Evolutionary conservation across 164 flowering plant genomes (phyloP).

Genomic region (Sextonia rubra): DNA sequence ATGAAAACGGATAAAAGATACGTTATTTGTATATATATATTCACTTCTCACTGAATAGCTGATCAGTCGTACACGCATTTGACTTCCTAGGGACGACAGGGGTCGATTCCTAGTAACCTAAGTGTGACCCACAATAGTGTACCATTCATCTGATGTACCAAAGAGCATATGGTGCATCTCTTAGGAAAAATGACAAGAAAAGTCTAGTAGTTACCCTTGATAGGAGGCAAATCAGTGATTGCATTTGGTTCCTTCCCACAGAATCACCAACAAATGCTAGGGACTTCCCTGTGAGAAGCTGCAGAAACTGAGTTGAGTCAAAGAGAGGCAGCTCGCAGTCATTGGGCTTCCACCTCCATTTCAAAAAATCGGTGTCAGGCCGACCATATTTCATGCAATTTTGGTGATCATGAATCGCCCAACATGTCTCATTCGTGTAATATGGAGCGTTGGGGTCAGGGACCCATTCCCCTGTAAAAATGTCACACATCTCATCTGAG

Average conservation of each 20-base stretch:
- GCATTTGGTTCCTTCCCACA: constrained; percentile 75
- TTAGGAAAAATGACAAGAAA: background rate
- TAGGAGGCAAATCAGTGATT: constrained; percentile 70
- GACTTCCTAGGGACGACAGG: too few relatives aligned
- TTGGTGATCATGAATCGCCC: constrained; percentile 70
- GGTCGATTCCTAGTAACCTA: background rate
- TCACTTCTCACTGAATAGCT: too few relatives aligned
- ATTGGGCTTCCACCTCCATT: constrained; percentile 80
- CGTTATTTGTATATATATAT: too few relatives aligned
- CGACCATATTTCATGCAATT: constrained; percentile 77
- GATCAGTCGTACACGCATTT: too few relatives aligned
- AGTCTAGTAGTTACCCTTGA: constrained; percentile 43
- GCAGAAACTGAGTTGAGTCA: constrained; percentile 52
- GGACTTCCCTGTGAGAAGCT: constrained; percentile 50
- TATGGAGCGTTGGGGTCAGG: constrained; percentile 53
- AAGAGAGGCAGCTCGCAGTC: constrained; percentile 61
- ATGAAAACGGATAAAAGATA: too few relatives aligned
- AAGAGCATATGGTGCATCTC: background rate
- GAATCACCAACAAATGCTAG: constrained; percentile 83
- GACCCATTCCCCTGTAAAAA: constrained; percentile 71
- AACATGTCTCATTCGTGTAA: constrained; percentile 59
- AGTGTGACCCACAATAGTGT: background rate
- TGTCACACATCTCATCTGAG: constrained; percentile 33
- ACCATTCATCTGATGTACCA: background rate
- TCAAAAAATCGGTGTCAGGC: constrained; percentile 57